Percentiles rank a stretch among this genome's conserved stretches.
These are phyloP conservation scores for Sporothrix brunneoviolacea DNA, from an alignment of 2,329 filamentous ascomycete species.

Conservation along the genomic window DNA sequence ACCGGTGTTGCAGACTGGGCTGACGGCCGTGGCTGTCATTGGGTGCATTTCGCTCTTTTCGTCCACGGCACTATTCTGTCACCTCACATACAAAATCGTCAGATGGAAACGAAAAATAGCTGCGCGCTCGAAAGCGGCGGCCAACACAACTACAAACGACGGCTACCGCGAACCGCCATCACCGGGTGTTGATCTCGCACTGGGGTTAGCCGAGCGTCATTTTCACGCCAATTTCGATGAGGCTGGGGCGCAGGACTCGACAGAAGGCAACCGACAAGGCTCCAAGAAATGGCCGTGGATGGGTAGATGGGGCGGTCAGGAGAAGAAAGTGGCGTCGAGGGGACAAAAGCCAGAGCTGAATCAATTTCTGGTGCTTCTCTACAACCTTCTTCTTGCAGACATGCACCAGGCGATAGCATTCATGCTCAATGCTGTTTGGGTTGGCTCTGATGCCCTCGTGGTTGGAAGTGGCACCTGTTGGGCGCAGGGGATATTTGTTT, in stretches of 20 bases:
- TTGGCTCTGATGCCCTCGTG: constrained; percentile 40
- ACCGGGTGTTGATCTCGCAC: constrained; percentile 20
- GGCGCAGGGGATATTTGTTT: constrained; percentile 51
- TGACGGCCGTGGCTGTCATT: constrained; percentile 21
- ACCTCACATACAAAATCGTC: constrained; percentile 25
- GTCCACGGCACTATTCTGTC: constrained; percentile 19
- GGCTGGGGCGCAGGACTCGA: neutral
- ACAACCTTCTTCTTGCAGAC: constrained; percentile 54
- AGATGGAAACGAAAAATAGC: constrained; percentile 20
- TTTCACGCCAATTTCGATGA: constrained; percentile 12
- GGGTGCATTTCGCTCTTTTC: constrained; percentile 23
- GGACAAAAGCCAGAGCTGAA: constrained; percentile 28
- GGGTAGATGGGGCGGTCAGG: neutral
- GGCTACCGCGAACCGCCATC: neutral
- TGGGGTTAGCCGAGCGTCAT: constrained; percentile 24
- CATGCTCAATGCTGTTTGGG: constrained; percentile 47
- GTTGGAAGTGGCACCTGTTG: constrained; percentile 42
- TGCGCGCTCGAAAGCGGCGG: neutral
- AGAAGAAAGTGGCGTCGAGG: no score
- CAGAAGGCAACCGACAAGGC: neutral
- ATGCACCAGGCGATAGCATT: constrained; percentile 51
- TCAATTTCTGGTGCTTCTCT: constrained; percentile 53
- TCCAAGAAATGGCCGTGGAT: neutral
- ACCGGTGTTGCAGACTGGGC: constrained; percentile 19
- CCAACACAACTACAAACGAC: no score